Evolutionary conservation across 345 rosid species (phyloP).

Genomic region (Brassica nigra): DNA sequence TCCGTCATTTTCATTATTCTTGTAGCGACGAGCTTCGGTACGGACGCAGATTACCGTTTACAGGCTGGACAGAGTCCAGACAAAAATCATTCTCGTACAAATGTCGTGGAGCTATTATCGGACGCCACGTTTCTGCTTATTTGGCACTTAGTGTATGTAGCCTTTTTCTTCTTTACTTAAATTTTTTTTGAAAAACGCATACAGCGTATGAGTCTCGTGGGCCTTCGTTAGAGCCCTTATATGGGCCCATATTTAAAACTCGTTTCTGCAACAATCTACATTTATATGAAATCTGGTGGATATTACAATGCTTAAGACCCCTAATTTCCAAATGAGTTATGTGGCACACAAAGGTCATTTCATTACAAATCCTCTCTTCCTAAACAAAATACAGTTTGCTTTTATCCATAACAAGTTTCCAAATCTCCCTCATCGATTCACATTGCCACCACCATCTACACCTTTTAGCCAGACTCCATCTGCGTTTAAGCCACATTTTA

Average conservation of each 20-base stretch:
- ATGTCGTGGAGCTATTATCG: not conserved
- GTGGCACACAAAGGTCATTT: constrained; percentile 31
- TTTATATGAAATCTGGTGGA: constrained; percentile 27
- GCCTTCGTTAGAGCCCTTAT: not conserved
- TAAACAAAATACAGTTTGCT: constrained; percentile 30
- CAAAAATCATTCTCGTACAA: constrained; percentile 39
- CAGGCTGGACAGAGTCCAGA: constrained; percentile 41
- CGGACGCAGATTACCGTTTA: constrained; percentile 29
- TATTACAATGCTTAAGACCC: constrained; percentile 36
- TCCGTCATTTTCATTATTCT: constrained; percentile 7
- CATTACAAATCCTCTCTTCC: constrained; percentile 9
- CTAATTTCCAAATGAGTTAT: constrained; percentile 25
- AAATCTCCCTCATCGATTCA: constrained; percentile 24
- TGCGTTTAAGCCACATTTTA: constrained; percentile 6
- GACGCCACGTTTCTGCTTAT: constrained; percentile 26
- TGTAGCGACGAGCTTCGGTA: not conserved
- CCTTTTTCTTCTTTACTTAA: too few relatives aligned
- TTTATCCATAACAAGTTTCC: constrained; percentile 25
- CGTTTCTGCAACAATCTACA: constrained; percentile 29
- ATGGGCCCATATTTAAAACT: not conserved
- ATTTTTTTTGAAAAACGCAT: not conserved
- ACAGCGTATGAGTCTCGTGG: not conserved
- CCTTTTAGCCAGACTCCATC: constrained; percentile 27
- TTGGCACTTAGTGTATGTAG: not conserved
- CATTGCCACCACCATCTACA: constrained; percentile 31